Conservation (phyloP, 768 basidiomycete genomes). For the Termitomyces bulborhizus region DNA sequence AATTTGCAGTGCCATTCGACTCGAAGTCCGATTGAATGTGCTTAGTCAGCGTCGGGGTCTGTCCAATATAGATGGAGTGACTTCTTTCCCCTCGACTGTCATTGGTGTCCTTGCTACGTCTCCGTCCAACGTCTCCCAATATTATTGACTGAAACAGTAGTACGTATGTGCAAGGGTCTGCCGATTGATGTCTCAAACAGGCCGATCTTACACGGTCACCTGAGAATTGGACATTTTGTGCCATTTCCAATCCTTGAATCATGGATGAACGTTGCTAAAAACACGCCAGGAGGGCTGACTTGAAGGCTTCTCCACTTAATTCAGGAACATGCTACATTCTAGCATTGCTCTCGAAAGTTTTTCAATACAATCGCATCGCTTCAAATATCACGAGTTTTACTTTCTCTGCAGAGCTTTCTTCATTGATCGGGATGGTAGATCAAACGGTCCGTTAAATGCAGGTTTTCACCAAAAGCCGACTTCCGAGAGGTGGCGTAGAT, state of each 20-base stretch:
- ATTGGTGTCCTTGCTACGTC: neutral
- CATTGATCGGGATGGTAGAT: neutral
- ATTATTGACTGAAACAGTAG: neutral
- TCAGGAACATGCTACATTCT: neutral
- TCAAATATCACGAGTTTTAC: neutral
- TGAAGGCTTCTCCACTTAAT: no score
- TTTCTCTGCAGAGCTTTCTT: neutral
- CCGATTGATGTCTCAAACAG: neutral
- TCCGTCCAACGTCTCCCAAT: no score
- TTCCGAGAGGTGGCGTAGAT: neutral
- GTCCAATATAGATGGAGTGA: neutral
- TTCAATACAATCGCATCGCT: neutral
- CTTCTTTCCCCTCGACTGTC: neutral
- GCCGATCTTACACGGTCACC: neutral
- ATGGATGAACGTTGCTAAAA: neutral
- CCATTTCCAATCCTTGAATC: neutral
- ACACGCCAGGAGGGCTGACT: neutral
- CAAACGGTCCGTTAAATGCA: neutral
- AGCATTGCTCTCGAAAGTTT: neutral
- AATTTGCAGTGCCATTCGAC: slow-evolving; percentile 3
- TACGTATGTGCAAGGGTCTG: no score
- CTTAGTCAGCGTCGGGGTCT: slow-evolving; percentile 8
- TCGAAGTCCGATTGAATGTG: slow-evolving; percentile 4
- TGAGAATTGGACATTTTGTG: neutral
- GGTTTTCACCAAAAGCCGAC: neutral